Conservation (phyloP, 202 grass and related monocot genomes). For the Carex sylvatica region DNA sequence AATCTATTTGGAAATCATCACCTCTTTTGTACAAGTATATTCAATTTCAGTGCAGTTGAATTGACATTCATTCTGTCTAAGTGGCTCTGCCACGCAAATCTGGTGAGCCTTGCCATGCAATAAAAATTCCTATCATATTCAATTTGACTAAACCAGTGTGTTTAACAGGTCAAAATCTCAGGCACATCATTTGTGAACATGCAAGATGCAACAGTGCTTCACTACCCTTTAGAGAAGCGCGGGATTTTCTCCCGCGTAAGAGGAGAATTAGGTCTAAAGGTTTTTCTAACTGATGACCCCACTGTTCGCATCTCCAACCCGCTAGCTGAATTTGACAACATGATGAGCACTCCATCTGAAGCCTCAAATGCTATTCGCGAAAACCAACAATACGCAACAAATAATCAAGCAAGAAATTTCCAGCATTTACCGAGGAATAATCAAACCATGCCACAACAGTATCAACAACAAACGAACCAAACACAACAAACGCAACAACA, state of each 20-base stretch:
- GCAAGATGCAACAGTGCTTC: constrained; percentile 42
- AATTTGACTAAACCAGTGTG: constrained; percentile 14
- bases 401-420: constrained; percentile 40
- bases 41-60: not conserved
- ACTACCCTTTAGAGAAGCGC: constrained; percentile 80
- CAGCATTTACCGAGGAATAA: constrained; percentile 61
- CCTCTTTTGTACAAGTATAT: constrained; percentile 1
- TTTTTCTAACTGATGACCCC: constrained; percentile 80
- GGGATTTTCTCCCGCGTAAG: constrained; percentile 45
- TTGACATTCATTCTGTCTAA: not conserved
- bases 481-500: constrained; percentile 17
- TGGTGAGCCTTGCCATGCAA: not conserved
- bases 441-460: not conserved
- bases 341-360: constrained; percentile 45
- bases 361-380: constrained; percentile 42
- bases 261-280: constrained; percentile 77
- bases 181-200: constrained; percentile 72
- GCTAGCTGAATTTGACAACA: constrained; percentile 31
- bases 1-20: not conserved
- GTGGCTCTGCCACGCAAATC: not conserved
- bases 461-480: not conserved
- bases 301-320: constrained; percentile 57
- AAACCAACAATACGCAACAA: constrained; percentile 37
- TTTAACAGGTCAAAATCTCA: constrained; percentile 42
- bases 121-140: not conserved